Evolutionary conservation across 495 filamentous ascomycete species (phyloP), one percentile per base, ranked within the genome.

Genomic region (Aspergillus baeticus): DNA sequence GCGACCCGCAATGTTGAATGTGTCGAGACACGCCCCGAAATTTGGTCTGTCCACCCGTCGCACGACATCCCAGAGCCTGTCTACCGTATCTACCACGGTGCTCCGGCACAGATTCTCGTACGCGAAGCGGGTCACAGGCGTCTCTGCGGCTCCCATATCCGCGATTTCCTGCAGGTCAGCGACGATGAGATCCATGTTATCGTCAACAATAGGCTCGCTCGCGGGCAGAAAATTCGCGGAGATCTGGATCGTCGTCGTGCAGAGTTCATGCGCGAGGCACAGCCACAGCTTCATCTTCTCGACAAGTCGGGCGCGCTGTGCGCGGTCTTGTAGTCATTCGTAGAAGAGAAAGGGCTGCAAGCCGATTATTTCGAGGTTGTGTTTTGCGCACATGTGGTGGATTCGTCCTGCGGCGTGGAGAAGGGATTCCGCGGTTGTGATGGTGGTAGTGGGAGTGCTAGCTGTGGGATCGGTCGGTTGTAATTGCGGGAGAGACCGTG

Each of bases 321-420:
- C 56, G 15, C 84, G 75, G 65, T 89, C 83, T 15, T 81, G 49
- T 0, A 89, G 74, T 11, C 87, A 87, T 55, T 90, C 87, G 68
- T 87, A 88, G 67, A 88, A 84, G 63, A 82, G 77, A 65, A 90
- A 89, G 4, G 87, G 87, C 65, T 91, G 87, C 0, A 91, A 74
- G 31, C 82, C 67, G 45, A 90, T 81, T 21, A 69, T 63, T 10
- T 60, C 41, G 41, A 70, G 62, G 6, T 44, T 51, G 17, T 55
- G 42, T 2, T 6, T 13, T 47, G 68, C 55, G 44, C 68, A 71
- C 6, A 58, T 38, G 7, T 38, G 20, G 6, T 55, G 46, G 14
- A 59, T 57, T 31, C 77, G 62, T 6, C 67, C 59, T 18, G 87
- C 85, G 14, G 37, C 37, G 10, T 2, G 2, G 10, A 41, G 10